Percentiles rank a stretch among this genome's conserved stretches.
These are phyloP conservation scores for Xylaria flabelliformis DNA, from an alignment of 495 filamentous ascomycete genomes.

Conservation along the genomic window DNA sequence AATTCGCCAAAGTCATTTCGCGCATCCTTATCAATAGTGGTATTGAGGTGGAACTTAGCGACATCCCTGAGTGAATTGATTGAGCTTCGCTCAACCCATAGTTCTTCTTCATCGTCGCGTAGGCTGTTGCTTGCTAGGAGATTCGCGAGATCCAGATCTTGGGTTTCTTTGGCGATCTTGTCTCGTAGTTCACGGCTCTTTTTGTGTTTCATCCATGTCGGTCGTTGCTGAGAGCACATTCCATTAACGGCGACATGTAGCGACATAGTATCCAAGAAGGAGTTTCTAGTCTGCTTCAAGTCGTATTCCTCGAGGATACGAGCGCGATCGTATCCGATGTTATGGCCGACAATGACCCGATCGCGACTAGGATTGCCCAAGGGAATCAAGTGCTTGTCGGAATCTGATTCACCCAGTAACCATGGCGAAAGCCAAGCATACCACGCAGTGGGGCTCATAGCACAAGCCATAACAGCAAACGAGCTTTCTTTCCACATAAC, in stretches of 20 bases:
- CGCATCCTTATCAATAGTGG: slow-evolving; percentile 88
- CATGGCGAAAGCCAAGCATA: slow-evolving; percentile 98
- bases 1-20: slow-evolving; percentile 88
- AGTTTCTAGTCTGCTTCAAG: slow-evolving; percentile 78
- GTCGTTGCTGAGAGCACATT: slow-evolving; percentile 96
- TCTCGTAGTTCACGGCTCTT: slow-evolving; percentile 87
- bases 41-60: slow-evolving; percentile 92
- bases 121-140: slow-evolving; percentile 71
- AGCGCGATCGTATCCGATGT: slow-evolving; percentile 94
- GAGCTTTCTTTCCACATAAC: slow-evolving; percentile 93
- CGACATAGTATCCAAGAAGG: slow-evolving; percentile 97
- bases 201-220: slow-evolving; percentile 94
- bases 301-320: slow-evolving; percentile 90
- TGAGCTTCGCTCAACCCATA: slow-evolving; percentile 94
- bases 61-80: slow-evolving; percentile 96
- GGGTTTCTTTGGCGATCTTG: slow-evolving; percentile 73
- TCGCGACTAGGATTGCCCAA: slow-evolving; percentile 73
- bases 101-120: slow-evolving; percentile 85
- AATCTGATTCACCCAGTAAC: slow-evolving; percentile 83
- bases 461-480: slow-evolving; percentile 96
- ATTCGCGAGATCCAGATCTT: slow-evolving; percentile 71
- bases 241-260: slow-evolving; percentile 97
- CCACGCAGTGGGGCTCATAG: slow-evolving; percentile 85
- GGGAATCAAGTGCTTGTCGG: slow-evolving; percentile 80
- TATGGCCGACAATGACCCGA: slow-evolving; percentile 89